A percentile compares a stretch with the other conserved stretches of the same genome.
Evolutionary conservation across 345 rosid species (phyloP).

Genomic region (Bruguiera gymnorhiza): DNA sequence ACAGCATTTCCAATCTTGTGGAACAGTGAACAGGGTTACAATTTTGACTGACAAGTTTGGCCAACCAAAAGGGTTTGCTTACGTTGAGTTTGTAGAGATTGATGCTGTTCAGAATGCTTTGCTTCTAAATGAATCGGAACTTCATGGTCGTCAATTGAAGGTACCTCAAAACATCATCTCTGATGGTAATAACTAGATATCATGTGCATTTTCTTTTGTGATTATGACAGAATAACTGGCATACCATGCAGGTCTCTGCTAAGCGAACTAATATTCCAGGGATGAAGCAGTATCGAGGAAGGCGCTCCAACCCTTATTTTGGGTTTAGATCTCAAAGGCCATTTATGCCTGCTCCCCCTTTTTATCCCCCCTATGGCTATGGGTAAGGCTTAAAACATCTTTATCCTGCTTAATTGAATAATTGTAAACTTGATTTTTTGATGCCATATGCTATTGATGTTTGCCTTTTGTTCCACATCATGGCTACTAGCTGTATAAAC

Average conservation of each 20-base stretch:
- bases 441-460: no score
- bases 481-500: no score
- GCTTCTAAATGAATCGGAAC: conserved; percentile 86
- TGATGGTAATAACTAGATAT: not conserved
- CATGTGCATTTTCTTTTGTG: not conserved
- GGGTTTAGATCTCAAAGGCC: conserved; percentile 84
- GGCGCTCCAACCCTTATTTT: conserved; percentile 52
- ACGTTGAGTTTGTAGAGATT: conserved; percentile 89
- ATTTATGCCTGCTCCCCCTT: conserved; percentile 63
- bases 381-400: conserved; percentile 49
- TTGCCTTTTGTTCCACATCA: no score
- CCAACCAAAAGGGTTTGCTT: conserved; percentile 98
- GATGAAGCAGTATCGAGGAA: conserved; percentile 89
- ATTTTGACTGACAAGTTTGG: conserved; percentile 98
- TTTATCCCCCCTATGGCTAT: conserved; percentile 64
- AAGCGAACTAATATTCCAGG: conserved; percentile 97
- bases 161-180: conserved; percentile 29
- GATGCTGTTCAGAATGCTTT: conserved; percentile 96
- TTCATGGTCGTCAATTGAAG: conserved; percentile 97
- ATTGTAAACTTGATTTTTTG: no score
- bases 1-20: conserved; percentile 98
- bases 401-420: conserved; percentile 2
- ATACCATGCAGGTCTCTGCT: conserved; percentile 68
- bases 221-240: conserved; percentile 13
- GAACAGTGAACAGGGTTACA: conserved; percentile 94